Evolutionary conservation across 202 grass and related monocot species (phyloP).

Genomic region (Hordeum pubiflorum): DNA sequence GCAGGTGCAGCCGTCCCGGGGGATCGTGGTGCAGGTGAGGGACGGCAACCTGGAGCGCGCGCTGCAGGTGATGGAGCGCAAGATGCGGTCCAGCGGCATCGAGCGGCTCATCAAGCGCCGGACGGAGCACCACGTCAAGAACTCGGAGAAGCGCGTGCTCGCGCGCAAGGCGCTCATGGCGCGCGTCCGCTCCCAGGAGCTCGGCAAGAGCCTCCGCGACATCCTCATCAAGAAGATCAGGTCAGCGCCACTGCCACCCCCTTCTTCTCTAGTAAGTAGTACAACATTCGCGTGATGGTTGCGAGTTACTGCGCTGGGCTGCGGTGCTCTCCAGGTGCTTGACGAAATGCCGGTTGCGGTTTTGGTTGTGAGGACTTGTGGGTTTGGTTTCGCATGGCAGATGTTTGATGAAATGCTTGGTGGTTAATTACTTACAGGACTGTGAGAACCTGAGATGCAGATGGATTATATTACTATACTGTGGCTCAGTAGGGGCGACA

Average conservation of each 20-base stretch:
- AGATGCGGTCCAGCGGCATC: conserved; percentile 75
- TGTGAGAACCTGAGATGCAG: neutral
- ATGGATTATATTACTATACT: neutral
- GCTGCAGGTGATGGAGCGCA: conserved; percentile 58
- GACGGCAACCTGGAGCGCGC: conserved; percentile 81
- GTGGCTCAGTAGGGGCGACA: neutral
- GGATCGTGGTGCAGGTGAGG: conserved; percentile 70
- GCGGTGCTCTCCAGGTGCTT: neutral
- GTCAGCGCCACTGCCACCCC: conserved; percentile 12
- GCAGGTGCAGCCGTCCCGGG: conserved; percentile 36
- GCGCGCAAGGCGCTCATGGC: conserved; percentile 77
- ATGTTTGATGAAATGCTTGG: neutral
- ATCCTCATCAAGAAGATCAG: conserved; percentile 95
- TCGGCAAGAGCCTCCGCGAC: conserved; percentile 68
- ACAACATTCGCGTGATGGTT: neutral
- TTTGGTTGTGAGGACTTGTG: neutral
- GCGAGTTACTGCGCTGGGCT: neutral
- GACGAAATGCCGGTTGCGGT: conserved; percentile 14
- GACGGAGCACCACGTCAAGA: conserved; percentile 64
- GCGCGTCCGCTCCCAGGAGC: conserved; percentile 70
- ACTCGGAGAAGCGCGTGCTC: conserved; percentile 89
- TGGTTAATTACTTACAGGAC: neutral
- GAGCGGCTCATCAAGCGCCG: conserved; percentile 63
- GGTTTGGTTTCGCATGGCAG: neutral
- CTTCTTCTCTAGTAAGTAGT: neutral